phyloP scores from a whole-genome alignment of 352 stramenopile genomes.

The Globisporangium carolinianum region DNA sequence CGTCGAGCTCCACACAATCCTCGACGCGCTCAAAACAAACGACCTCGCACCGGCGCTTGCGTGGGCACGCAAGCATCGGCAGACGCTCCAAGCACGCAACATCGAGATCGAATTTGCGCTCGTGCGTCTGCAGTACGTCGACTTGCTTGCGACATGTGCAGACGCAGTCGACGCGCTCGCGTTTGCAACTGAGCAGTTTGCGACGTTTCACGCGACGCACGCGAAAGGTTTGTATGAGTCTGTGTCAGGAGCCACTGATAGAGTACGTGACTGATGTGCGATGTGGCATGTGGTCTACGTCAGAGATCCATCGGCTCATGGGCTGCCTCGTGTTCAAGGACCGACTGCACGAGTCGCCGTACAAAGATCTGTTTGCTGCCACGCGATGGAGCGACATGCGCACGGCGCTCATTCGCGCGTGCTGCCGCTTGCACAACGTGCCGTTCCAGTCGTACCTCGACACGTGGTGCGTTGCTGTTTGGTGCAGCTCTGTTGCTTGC shows the following conservation, averaged over 20 bases:
- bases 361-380: constrained; percentile 65
- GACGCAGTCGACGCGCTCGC: constrained; percentile 65
- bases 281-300: background rate
- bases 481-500: background rate
- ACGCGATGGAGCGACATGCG: constrained; percentile 69
- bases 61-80: constrained; percentile 55
- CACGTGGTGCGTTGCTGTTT: constrained; percentile 42
- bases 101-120: constrained; percentile 83
- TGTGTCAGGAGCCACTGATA: background rate
- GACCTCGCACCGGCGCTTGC: constrained; percentile 59
- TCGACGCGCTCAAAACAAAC: constrained; percentile 53
- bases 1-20: constrained; percentile 56
- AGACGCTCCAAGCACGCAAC: constrained; percentile 36
- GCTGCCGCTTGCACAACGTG: constrained; percentile 62
- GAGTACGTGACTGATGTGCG: background rate
- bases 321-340: constrained; percentile 75
- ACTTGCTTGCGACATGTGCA: constrained; percentile 54
- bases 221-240: constrained; percentile 20
- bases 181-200: constrained; percentile 58
- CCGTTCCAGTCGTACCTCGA: constrained; percentile 67
- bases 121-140: constrained; percentile 75
- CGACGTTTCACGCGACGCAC: constrained; percentile 54
- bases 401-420: constrained; percentile 63
- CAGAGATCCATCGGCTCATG: constrained; percentile 77
- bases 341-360: constrained; percentile 64